Conservation (phyloP, 2,329 filamentous ascomycete genomes). For the Corinectria fuckeliana region DNA sequence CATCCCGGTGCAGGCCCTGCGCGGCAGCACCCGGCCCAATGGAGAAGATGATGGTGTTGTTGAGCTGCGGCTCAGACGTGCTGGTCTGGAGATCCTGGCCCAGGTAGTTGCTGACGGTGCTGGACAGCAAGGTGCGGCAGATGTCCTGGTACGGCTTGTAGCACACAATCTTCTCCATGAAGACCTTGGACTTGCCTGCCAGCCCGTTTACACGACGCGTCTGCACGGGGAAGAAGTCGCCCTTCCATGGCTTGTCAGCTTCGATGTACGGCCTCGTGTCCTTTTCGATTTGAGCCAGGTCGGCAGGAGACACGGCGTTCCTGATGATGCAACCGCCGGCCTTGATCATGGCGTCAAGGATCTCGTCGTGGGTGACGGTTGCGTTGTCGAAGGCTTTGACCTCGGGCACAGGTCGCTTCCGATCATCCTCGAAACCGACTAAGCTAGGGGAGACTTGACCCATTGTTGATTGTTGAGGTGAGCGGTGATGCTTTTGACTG, state of each 20-base stretch:
- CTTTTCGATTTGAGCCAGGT: not conserved
- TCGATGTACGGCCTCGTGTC: not conserved
- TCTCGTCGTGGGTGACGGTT: no score
- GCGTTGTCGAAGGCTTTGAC: no score
- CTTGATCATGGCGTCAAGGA: not conserved
- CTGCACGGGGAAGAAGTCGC: not conserved
- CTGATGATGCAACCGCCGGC: not conserved
- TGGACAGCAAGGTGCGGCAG: not conserved
- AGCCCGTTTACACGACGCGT: not conserved
- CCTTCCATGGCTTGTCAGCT: not conserved
- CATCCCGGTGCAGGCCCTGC: conserved; percentile 2
- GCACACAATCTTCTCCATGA: not conserved
- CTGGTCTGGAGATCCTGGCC: not conserved
- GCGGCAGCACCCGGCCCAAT: not conserved
- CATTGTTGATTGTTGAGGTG: no score
- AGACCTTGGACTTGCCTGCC: not conserved
- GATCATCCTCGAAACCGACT: no score
- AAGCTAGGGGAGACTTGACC: no score
- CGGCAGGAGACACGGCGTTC: not conserved
- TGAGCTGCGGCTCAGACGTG: not conserved
- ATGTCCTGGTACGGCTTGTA: not conserved
- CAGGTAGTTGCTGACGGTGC: not conserved
- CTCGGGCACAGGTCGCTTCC: no score
- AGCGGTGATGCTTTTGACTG: no score
- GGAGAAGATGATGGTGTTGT: conserved; percentile 3